Percentiles rank a stretch among this genome's conserved stretches.
phyloP scores from a whole-genome alignment of 2,329 filamentous ascomycete genomes.

The Phaeosphaeria sp. region DNA sequence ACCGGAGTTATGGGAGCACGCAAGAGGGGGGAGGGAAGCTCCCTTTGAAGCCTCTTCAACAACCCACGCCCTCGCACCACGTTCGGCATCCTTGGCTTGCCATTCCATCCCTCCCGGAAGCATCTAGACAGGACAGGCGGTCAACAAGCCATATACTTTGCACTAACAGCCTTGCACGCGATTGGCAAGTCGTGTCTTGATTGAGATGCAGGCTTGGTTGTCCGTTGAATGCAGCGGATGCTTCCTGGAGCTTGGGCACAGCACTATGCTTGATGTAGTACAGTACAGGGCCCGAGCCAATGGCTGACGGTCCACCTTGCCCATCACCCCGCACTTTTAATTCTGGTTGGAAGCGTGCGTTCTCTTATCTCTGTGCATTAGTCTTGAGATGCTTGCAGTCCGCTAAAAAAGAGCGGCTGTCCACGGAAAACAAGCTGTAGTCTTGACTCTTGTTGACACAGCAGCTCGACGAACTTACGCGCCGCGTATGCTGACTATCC shows the following conservation, averaged over 20 bases:
- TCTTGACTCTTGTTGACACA: neutral
- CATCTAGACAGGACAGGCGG: slow-evolving; percentile 8
- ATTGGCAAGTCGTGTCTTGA: slow-evolving; percentile 13
- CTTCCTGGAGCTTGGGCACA: slow-evolving; percentile 13
- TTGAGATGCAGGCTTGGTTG: neutral
- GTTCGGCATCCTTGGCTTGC: slow-evolving; percentile 1
- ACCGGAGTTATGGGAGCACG: neutral
- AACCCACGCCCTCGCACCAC: slow-evolving; percentile 1
- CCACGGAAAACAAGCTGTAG: neutral
- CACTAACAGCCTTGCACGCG: slow-evolving; percentile 14
- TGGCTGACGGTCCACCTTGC: slow-evolving; percentile 12
- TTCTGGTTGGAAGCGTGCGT: slow-evolving; percentile 6
- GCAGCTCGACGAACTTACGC: too few relatives aligned
- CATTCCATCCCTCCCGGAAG: neutral
- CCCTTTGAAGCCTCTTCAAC: neutral
- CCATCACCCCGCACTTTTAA: slow-evolving; percentile 23
- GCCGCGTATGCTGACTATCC: neutral
- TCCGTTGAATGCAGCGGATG: slow-evolving; percentile 7
- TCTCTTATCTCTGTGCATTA: neutral
- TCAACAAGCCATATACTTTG: slow-evolving; percentile 8
- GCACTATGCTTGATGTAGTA: slow-evolving; percentile 13
- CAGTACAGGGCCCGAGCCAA: slow-evolving; percentile 14
- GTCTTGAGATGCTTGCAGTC: neutral
- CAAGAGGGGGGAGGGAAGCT: slow-evolving; percentile 3
- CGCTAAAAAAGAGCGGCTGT: neutral